These are phyloP conservation scores for Penicillium dipodomyicola DNA, from an alignment of 495 filamentous ascomycete genomes.

Conservation along the genomic window DNA sequence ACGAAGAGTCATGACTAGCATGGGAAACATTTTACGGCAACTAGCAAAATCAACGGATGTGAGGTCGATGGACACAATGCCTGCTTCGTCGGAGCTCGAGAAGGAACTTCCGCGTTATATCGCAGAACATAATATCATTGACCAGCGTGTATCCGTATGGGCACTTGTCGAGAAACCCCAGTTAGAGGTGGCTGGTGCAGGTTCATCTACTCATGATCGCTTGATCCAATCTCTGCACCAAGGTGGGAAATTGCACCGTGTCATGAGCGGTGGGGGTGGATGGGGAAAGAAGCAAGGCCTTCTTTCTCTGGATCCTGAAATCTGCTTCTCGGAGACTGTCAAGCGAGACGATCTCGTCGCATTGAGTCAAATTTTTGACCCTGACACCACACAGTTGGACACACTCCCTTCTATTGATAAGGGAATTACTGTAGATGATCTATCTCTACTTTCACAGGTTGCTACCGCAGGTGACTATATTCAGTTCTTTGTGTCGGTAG, in stretches of 20 bases:
- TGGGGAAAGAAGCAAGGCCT: conserved; percentile 87
- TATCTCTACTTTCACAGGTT: conserved; percentile 44
- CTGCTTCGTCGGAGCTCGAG: conserved; percentile 78
- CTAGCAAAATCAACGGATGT: conserved; percentile 50
- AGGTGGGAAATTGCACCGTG: conserved; percentile 59
- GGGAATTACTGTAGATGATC: conserved; percentile 30
- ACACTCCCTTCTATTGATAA: conserved; percentile 24
- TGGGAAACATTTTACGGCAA: conserved; percentile 81
- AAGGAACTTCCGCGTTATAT: conserved; percentile 60
- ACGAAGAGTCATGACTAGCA: conserved; percentile 60
- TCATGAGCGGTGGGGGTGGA: conserved; percentile 84
- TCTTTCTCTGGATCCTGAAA: conserved; percentile 75
- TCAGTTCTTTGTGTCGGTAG: conserved; percentile 47
- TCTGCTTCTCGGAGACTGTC: conserved; percentile 30
- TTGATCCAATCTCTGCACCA: conserved; percentile 26
- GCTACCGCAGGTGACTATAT: conserved; percentile 48
- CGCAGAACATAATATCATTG: conserved; percentile 40
- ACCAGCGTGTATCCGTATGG: conserved; percentile 66
- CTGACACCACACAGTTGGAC: conserved; percentile 15
- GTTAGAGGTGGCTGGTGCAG: conserved; percentile 16
- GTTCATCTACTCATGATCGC: conserved; percentile 21
- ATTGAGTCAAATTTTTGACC: conserved; percentile 27
- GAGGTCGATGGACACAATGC: conserved; percentile 44
- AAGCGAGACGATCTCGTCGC: conserved; percentile 12
- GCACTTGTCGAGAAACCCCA: conserved; percentile 57